These are phyloP conservation scores for Helicostylum pulchrum DNA, from an alignment of 192 early-diverging fungal species.

Conservation along the genomic window DNA sequence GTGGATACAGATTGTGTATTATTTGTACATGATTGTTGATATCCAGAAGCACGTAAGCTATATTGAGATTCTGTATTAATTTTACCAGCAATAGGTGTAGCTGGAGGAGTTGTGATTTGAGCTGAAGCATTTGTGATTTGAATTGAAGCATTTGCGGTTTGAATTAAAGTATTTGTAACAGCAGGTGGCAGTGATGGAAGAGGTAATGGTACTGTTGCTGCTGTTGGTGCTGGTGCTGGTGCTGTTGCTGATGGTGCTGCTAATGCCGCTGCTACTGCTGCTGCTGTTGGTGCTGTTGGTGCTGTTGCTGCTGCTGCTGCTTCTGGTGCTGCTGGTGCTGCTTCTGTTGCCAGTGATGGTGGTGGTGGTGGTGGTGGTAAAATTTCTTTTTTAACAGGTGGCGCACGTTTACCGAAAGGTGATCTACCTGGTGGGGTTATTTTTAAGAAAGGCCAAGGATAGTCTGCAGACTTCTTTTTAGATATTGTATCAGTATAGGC, in stretches of 20 bases:
- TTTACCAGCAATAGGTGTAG: background rate
- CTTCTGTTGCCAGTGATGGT: too few species aligned
- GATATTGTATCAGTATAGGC: slow-evolving; percentile 2
- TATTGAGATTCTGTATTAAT: background rate
- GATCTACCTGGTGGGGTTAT: background rate
- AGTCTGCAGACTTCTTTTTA: background rate
- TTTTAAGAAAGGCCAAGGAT: slow-evolving; percentile 22
- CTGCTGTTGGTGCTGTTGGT: background rate
- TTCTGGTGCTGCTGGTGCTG: background rate
- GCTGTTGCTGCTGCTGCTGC: background rate
- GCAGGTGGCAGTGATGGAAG: too few species aligned
- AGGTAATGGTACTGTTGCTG: background rate
- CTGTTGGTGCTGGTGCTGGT: too few species aligned
- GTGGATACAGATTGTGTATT: background rate
- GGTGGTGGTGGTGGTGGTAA: background rate
- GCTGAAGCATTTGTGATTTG: too few species aligned
- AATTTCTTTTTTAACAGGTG: background rate
- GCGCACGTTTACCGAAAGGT: slow-evolving; percentile 2
- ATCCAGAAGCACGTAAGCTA: slow-evolving; percentile 7
- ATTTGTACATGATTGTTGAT: background rate
- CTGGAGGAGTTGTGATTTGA: too few species aligned
- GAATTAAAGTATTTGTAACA: too few species aligned
- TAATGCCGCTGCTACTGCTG: background rate
- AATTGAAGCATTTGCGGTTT: too few species aligned
- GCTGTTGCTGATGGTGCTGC: background rate